Base-by-base conservation (phyloP, 1,139 yeast species). In the Hansenula sp. region DNA sequence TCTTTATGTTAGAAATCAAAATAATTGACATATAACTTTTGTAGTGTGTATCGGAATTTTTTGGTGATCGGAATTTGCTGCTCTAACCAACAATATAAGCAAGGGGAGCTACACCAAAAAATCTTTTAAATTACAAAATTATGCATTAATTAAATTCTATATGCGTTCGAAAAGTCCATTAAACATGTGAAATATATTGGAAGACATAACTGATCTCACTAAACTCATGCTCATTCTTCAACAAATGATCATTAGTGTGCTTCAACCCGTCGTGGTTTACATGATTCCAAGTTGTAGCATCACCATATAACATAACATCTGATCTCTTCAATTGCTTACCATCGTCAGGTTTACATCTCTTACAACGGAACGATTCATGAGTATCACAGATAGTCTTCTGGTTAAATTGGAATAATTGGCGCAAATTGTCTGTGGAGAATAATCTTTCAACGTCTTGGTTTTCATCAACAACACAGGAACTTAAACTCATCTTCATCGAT, bases 271-370 rank as follows among this genome's bases (percentile, higher is more conserved):
- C 73, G 49, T 77, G 87, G 46, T 83, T 76, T 49, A 87, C 74
- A 66, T 93, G 99, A 61, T 93, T 91, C 99, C 99, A 93, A 0
- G 97, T 84, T 0, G 97, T 93, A 0, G 98, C 88, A 65, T 94
- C 99, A 52, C 99, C 99, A 60, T 94, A 94, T 35, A 93, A 71
- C 96, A 93, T 90, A 1, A 96, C 96, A 0, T 85, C 81, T 0
- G 97, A 76, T 54, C 77, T 81, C 11, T 71, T 59, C 32, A 67
- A 52, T 66, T 93, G 99, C 33, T 79, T 81, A 0, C 81, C 84
- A 13, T 73, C 73, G n/a, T 65, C 62, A 1, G 40, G 41, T 15
- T 61, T 59, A 64, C 99, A 93, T 53, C 98, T 72, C 60, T 81
- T 83, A 67, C 99, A 93, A 53, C 85, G 78, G 68, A 81, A 93